phyloP scores from a whole-genome alignment of 2,329 filamentous ascomycete species.

The Iodosphaeria phyllophila region DNA sequence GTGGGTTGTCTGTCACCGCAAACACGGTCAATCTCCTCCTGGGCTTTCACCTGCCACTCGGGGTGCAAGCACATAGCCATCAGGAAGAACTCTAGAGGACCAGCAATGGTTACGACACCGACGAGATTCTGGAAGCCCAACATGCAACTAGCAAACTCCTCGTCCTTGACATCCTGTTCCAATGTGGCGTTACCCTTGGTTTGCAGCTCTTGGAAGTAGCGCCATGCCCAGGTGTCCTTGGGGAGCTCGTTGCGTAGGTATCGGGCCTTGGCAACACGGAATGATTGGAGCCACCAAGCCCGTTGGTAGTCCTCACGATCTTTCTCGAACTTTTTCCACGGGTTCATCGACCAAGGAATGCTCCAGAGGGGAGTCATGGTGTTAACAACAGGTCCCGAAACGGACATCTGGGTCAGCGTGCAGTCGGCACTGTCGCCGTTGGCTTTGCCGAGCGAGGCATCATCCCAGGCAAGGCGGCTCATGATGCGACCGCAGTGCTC shows the following conservation, averaged over 20 bases:
- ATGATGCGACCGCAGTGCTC: slow-evolving; percentile 31
- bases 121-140: slow-evolving; percentile 31
- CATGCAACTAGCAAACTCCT: slow-evolving; percentile 29
- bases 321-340: slow-evolving; percentile 27
- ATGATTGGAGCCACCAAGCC: slow-evolving; percentile 25
- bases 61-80: slow-evolving; percentile 34
- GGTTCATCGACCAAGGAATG: slow-evolving; percentile 23
- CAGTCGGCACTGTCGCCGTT: slow-evolving; percentile 26
- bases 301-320: slow-evolving; percentile 22
- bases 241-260: slow-evolving; percentile 21
- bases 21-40: slow-evolving; percentile 37
- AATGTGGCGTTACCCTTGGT: slow-evolving; percentile 19
- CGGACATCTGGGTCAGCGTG: slow-evolving; percentile 30
- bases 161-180: slow-evolving; percentile 22
- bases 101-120: slow-evolving; percentile 28
- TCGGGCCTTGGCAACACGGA: slow-evolving; percentile 20
- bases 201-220: slow-evolving; percentile 25
- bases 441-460: slow-evolving; percentile 23
- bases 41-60: slow-evolving; percentile 30
- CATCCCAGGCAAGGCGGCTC: slow-evolving; percentile 29
- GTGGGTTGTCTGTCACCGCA: slow-evolving; percentile 33
- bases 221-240: slow-evolving; percentile 25
- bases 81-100: slow-evolving; percentile 29
- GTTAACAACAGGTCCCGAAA: slow-evolving; percentile 31
- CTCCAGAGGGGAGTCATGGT: slow-evolving; percentile 28